A percentile compares a stretch with the other conserved stretches of the same genome.
Evolutionary conservation across 2,329 filamentous ascomycete species (phyloP).

Genomic region (Aspergillus sp.): DNA sequence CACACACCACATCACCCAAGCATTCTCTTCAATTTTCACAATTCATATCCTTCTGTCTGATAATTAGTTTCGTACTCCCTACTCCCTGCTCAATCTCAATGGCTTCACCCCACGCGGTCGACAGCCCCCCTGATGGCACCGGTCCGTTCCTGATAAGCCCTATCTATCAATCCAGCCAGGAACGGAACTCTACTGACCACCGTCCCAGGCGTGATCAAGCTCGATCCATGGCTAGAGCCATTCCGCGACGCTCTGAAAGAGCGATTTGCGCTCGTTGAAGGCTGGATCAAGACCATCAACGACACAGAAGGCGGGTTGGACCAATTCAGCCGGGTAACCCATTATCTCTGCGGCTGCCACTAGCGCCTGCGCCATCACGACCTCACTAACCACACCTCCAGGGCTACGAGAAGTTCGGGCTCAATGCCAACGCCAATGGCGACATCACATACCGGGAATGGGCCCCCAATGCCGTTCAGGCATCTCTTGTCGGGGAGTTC

Average conservation of each 20-base stretch:
- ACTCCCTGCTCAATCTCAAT: conserved; percentile 10
- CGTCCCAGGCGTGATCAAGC: conserved; percentile 69
- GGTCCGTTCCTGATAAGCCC: conserved; percentile 19
- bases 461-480: conserved; percentile 84
- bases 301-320: conserved; percentile 83
- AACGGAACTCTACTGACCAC: conserved; percentile 2
- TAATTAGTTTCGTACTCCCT: neutral
- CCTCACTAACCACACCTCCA: conserved; percentile 33
- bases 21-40: neutral
- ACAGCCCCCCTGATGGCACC: conserved; percentile 24
- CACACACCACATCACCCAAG: neutral
- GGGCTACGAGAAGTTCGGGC: conserved; percentile 83
- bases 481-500: conserved; percentile 90
- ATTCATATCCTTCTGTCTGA: neutral
- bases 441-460: conserved; percentile 93
- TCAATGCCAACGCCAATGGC: conserved; percentile 76
- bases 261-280: conserved; percentile 73
- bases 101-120: conserved; percentile 15
- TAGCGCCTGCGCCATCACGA: neutral
- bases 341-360: neutral
- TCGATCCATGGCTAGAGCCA: conserved; percentile 87
- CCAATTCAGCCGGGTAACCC: conserved; percentile 76
- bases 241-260: conserved; percentile 74
- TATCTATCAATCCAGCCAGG: neutral
- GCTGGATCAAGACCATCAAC: conserved; percentile 83